Base-by-base conservation (phyloP, 2,329 filamentous ascomycete genomes). In the Verticillium klebahnii region DNA sequence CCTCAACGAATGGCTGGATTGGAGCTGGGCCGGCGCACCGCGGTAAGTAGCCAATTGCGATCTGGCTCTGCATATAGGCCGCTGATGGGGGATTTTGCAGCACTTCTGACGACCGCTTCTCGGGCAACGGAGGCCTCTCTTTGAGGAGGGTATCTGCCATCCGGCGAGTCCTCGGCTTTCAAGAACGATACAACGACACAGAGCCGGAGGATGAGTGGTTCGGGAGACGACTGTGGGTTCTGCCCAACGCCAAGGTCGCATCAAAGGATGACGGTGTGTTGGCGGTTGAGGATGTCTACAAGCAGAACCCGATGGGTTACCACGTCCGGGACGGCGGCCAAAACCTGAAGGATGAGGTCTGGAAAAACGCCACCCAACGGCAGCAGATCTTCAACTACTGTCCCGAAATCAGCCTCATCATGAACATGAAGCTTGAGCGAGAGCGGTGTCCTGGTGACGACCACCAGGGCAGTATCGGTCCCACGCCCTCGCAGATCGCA, bases 151-250 rank as follows among this genome's bases (percentile, higher is more conserved):
- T 85, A 1, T 82, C 80, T 1, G 73, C 79, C n/a, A 82, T 85
- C 59, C 72, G 73, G 7, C 74, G 76, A 23, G 73, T 85, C 2
- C 74, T 86, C 14, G 67, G 68, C 36, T 82, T 81, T 65, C 82
- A 85, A 65, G 71, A 72, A 23, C 77, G 83, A n/a, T 75, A 75
- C 66, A 82, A 82, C 70, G 71, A 83, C 68, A 78, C 78, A 12
- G 75, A 80, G 40, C 74, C 82, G 45, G 84, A 86, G 68, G 83
- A 85, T 61, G 77, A 82, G 62, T 86, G 84, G 84, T 82, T 85
- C 62, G 78, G 78, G 14, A 76, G 77, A 64, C 77, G 82, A 2
- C 68, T 85, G 31, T 77, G 76, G 58, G 68, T 78, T 37, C 69
- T 84, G 32, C 80, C 81, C 1, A 80, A 78, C 23, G 78, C 79